phyloP scores from a whole-genome alignment of 2,329 filamentous ascomycete species.

The Tolypocladium nubicola region DNA sequence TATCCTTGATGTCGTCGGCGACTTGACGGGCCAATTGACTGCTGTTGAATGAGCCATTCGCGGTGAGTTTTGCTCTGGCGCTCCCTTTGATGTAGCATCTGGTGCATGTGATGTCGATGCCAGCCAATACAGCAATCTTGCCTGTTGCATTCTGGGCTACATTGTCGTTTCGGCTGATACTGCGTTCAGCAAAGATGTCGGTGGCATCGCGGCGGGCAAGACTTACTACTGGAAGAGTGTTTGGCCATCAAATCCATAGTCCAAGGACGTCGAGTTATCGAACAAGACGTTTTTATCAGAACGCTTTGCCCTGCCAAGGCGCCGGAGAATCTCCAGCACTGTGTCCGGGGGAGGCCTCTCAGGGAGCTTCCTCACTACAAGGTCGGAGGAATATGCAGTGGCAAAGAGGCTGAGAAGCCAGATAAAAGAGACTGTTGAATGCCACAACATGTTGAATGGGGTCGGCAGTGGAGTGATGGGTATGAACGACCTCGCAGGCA shows the following conservation, averaged over 20 bases:
- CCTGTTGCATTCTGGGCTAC: not conserved
- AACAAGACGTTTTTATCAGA: conserved; percentile 4
- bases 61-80: conserved; percentile 11
- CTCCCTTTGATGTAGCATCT: conserved; percentile 7
- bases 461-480: too few species aligned
- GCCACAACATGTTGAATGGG: not conserved
- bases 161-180: not conserved
- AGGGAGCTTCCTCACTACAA: conserved; percentile 5
- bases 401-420: not conserved
- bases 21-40: conserved; percentile 14
- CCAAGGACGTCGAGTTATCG: conserved; percentile 5
- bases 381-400: not conserved
- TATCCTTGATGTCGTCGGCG: conserved; percentile 17
- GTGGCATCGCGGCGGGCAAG: not conserved
- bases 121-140: conserved; percentile 1
- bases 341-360: conserved; percentile 5
- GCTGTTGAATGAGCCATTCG: conserved; percentile 30
- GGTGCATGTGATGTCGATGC: conserved; percentile 9
- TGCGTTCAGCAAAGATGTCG: not conserved
- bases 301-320: conserved; percentile 2
- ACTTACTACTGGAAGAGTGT: conserved; percentile 7
- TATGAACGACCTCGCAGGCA: not conserved
- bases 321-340: conserved; percentile 4
- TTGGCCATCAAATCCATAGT: not conserved
- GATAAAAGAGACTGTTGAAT: not conserved